Conservation (phyloP, 495 filamentous ascomycete genomes). For the Lasiosphaeris hirsuta region DNA sequence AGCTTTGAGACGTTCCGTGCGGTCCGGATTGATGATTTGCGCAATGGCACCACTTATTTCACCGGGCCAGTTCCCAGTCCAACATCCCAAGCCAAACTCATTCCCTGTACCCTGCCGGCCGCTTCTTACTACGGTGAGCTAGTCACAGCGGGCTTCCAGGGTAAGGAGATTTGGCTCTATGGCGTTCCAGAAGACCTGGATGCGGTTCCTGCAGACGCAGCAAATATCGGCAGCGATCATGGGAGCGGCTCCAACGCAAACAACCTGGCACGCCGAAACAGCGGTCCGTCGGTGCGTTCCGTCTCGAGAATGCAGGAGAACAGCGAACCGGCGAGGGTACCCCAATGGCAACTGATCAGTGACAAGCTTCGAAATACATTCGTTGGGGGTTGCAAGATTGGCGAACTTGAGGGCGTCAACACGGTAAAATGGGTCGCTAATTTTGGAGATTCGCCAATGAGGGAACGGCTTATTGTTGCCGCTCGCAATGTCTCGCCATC, state of each 20-base stretch:
- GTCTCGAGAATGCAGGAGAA: conserved; percentile 34
- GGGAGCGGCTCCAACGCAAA: conserved; percentile 20
- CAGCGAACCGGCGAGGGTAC: conserved; percentile 39
- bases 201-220: conserved; percentile 38
- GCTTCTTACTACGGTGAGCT: conserved; percentile 67
- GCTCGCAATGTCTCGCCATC: conserved; percentile 70
- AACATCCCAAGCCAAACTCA: conserved; percentile 41
- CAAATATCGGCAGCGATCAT: conserved; percentile 24
- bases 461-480: conserved; percentile 66
- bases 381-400: conserved; percentile 56
- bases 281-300: conserved; percentile 37
- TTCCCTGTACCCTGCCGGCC: conserved; percentile 67
- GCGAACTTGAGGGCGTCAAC: conserved; percentile 53
- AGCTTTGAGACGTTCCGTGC: conserved; percentile 74
- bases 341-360: conserved; percentile 67
- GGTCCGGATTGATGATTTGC: conserved; percentile 67
- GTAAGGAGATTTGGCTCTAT: conserved; percentile 74
- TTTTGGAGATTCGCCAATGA: conserved; percentile 39
- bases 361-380: conserved; percentile 64
- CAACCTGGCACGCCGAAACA: conserved; percentile 38
- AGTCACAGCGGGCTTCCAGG: conserved; percentile 70
- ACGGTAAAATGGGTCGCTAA: conserved; percentile 62
- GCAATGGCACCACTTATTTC: conserved; percentile 78
- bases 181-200: conserved; percentile 74
- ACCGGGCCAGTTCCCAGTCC: conserved; percentile 59